Base-by-base conservation (phyloP, 1,284 basidiomycete species). In the Sporisorium graminicola region DNA sequence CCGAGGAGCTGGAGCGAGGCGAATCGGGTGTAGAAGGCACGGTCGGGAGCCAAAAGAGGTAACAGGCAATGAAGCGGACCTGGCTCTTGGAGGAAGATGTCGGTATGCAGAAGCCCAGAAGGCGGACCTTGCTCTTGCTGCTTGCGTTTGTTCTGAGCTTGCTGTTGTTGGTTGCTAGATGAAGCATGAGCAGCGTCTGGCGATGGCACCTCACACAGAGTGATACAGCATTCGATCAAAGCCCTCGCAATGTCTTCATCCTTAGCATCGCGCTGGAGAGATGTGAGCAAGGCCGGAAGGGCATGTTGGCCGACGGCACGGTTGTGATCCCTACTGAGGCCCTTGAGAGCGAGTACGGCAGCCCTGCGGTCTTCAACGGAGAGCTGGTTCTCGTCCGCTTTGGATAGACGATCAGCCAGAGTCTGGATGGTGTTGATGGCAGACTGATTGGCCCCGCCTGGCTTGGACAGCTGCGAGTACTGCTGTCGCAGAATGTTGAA, bases 271-370 rank as follows among this genome's bases (percentile, higher is more conserved):
- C 65, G 37, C 58, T 72, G 67, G 18, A 83, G 62, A 18, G 77
- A 77, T 3, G 49, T 51, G 53, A 81, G 65, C 20, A 85, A 60
- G 18, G 78, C 75, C 0, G 71, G 73, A 26, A 81, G 74, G 0
- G 84, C 81, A 40, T 84, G 71, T 18, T 67, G 61, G 35, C 78
- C 74, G 29, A 81, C 79, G 12, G 87, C 86, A 67, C 90, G 89
- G 85, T 93, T 95, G 88, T 93, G 94, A 86, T 97, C 95, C 61
- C 95, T 90, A 52, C 92, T 89, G 54, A 98, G 90, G 16, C 95
- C 95, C 86, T 98, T 98, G 78, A 99, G 90, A 0, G 94, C 91
- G 47, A 98, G 88, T 10, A 99, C 91, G 0, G 95, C 93, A 20
- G 95, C 95, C 57, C 94, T 90, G 77, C 95, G 89, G 87, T 98